Base-by-base conservation (phyloP, 257 asterid genomes). In the Ligustrum vulgare region DNA sequence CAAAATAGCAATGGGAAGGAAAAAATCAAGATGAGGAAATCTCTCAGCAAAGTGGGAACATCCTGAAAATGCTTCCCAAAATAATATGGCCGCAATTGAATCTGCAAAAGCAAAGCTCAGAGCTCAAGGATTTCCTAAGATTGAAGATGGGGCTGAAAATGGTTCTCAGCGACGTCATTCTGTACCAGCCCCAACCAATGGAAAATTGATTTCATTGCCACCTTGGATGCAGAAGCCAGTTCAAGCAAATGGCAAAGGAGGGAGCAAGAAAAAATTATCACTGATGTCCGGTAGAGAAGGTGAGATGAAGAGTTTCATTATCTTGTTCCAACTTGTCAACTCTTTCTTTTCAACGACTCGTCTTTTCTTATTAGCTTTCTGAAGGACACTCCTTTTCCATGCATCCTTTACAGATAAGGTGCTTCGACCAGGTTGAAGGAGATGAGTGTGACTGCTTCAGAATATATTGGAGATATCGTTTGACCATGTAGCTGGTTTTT, bases 31-130 rank as follows among this genome's bases (percentile, higher is more conserved):
- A 88, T 91, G 82, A 90, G 93, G 86, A 86, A 86, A 78, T 92
- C 97, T 18, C 89, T 90, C 96, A 12, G 83, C 91, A n/a, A 91
- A 92, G 87, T 87, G 83, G 49, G 98, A 90, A 70, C 79, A 80
- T 72, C 67, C 87, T 37, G 98, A 91, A 78, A 94, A 86, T 77
- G 80, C 85, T 72, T 87, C 90, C 3, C 90, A 90, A 82, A 91
- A 90, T 41, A 70, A 94, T 78, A 94, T 94, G 98, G 92, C 90
- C 4, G 94, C 97, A 20, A 94, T 97, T 36, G 85, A 84, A 80
- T 94, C 97, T 64, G 98, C 97, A 20, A 94, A 92, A 83, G 97
- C 97, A 35, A 94, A 92, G 87, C 97, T 94, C 66, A 88, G 91
- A 86, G 87, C 92, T 47, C 96, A 92, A 78, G 96, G 88, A 6